Base-by-base conservation (phyloP, 2,329 filamentous ascomycete species). In the Pseudogymnoascus sp. region DNA sequence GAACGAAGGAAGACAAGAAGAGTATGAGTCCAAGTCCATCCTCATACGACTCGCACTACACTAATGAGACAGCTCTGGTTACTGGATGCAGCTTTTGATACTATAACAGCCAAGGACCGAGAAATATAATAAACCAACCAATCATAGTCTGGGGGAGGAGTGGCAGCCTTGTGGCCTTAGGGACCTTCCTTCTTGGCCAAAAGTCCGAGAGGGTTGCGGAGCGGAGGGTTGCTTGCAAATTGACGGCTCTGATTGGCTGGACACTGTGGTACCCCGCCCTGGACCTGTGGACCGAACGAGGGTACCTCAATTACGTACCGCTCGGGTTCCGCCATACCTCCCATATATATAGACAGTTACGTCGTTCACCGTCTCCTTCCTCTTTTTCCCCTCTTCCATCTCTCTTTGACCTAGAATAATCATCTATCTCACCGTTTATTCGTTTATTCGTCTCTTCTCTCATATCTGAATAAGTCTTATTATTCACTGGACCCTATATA, bases 231-330 rank as follows among this genome's bases (percentile, higher is more conserved):
- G 50, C 50, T 56, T 56, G 50, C 50, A 56, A 56, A 56, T 56
- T 33, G 50, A 31, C 11, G 5, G 25, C 16, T 56, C 25, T 33
- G 50, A 56, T 56, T 56, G 50, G 50, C 2, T 14, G n/a, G 2
- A 11, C 2, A 7, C 16, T 12, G 25, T 2, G n/a, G 50, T 33
- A 56, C 50, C 50, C 50, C 50, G 50, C 50, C 50, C 11, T 56
- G n/a, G 21, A 21, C 21, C 21, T 21, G 21, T 21, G 10, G n/a
- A 56, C 7, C 33, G 25, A 6, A 33, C 4, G 25, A 56, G n/a
- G 47, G 59, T 61, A 47, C 59, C 33, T 61, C 59, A 61, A 61
- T 47, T 38, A 25, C 59, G 59, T 61, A 61, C 25, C 59, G 16
- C 3, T 11, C 14, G 10, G 25, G 35, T 40, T 47, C 40, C 59